Evolutionary conservation across 305 asterid genomes (phyloP).

Genomic region (Solanum hybrid): DNA sequence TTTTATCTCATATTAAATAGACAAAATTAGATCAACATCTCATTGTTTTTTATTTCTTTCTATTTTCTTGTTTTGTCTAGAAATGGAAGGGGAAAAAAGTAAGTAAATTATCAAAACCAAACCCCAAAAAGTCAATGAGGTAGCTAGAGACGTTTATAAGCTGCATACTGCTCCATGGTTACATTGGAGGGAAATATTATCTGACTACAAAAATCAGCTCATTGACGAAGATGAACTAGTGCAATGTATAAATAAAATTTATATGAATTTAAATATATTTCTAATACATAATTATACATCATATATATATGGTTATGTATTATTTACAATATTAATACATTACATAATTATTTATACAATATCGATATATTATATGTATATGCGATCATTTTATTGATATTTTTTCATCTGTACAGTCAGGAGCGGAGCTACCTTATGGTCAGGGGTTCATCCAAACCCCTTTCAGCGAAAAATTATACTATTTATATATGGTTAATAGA

Average conservation of each 20-base stretch:
- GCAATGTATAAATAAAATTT: too few relatives aligned
- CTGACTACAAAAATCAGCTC: background rate
- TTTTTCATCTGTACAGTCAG: too few relatives aligned
- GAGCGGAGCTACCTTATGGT: background rate
- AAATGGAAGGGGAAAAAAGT: background rate
- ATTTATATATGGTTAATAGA: too few relatives aligned
- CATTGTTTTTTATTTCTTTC: background rate
- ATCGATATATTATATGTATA: too few relatives aligned
- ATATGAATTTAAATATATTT: too few relatives aligned
- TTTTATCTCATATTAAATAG: background rate
- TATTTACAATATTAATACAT: background rate
- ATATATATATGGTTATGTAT: background rate
- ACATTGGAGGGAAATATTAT: background rate
- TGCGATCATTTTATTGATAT: too few relatives aligned
- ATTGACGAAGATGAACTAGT: background rate
- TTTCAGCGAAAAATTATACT: too few relatives aligned
- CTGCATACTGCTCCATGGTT: background rate
- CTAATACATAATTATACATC: background rate
- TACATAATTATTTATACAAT: too few relatives aligned
- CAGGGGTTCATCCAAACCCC: too few relatives aligned
- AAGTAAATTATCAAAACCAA: background rate
- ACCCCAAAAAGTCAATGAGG: background rate
- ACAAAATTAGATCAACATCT: background rate
- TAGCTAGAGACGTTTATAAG: background rate
- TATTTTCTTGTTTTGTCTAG: background rate